These are phyloP conservation scores for Choiromyces venosus DNA, from an alignment of 495 filamentous ascomycete genomes.

Conservation along the genomic window DNA sequence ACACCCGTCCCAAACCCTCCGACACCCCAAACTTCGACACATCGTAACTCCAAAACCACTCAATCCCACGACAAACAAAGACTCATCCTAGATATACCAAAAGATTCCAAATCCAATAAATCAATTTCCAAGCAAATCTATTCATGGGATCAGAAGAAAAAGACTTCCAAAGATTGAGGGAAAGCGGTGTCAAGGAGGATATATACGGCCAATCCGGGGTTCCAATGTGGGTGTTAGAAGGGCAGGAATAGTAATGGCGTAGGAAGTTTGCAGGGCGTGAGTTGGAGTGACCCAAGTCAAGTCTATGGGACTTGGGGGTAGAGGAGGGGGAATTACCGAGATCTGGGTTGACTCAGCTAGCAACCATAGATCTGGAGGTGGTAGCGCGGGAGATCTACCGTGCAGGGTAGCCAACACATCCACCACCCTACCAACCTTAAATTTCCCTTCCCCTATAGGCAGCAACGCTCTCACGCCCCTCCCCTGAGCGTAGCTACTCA, in stretches of 20 bases:
- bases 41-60: neutral
- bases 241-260: neutral
- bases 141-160: neutral
- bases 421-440: neutral
- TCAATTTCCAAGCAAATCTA: neutral
- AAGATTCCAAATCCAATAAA: neutral
- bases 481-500: too few species aligned
- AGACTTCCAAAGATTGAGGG: neutral
- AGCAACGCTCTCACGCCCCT: too few species aligned
- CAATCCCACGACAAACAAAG: neutral
- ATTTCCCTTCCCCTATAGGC: neutral
- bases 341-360: neutral
- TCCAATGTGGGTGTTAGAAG: neutral
- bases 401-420: neutral
- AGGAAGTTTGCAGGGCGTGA: neutral
- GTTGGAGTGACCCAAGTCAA: neutral
- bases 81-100: neutral
- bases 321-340: neutral
- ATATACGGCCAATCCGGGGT: neutral
- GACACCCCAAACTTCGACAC: neutral
- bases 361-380: neutral
- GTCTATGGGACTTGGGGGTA: neutral
- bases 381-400: conserved; percentile 1
- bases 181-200: neutral
- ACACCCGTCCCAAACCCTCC: neutral